Evolutionary conservation across 495 filamentous ascomycete genomes (phyloP).

Genomic region (Penicillium herquei): DNA sequence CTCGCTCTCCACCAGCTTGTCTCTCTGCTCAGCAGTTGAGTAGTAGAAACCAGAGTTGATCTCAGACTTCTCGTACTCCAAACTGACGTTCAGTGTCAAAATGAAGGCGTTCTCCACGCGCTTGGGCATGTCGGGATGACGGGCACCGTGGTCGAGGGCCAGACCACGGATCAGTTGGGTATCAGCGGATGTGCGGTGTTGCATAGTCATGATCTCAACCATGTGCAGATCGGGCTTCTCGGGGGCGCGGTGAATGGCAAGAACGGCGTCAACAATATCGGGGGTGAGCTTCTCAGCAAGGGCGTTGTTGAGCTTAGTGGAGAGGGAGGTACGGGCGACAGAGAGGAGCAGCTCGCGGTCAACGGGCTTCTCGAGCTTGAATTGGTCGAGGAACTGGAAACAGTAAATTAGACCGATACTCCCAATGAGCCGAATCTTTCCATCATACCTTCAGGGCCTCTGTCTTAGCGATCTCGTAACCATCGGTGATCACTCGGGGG

Average conservation of each 20-base stretch:
- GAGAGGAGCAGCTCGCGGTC: conserved; percentile 93
- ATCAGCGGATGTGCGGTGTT: conserved; percentile 92
- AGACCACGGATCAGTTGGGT: conserved; percentile 93
- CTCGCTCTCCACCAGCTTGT: conserved; percentile 97
- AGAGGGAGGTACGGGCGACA: conserved; percentile 90
- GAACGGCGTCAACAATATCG: conserved; percentile 91
- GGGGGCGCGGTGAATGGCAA: conserved; percentile 85
- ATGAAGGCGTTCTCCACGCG: conserved; percentile 93
- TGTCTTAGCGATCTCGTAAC: conserved; percentile 93
- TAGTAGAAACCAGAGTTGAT: conserved; percentile 99
- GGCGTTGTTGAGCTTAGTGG: conserved; percentile 85
- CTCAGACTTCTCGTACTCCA: conserved; percentile 99
- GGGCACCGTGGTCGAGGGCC: conserved; percentile 90
- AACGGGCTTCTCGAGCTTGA: conserved; percentile 83
- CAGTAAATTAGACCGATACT: conserved; percentile 12
- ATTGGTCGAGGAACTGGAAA: conserved; percentile 82
- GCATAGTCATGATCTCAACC: conserved; percentile 99
- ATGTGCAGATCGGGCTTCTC: conserved; percentile 97
- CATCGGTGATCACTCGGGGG: conserved; percentile 94
- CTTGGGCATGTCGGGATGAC: conserved; percentile 98
- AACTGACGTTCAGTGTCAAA: conserved; percentile 89
- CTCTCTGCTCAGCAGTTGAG: conserved; percentile 90
- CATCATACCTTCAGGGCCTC: conserved; percentile 75
- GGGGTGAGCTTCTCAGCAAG: conserved; percentile 91
- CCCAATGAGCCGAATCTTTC: background rate